Evolutionary conservation across 108 stramenopile species (phyloP).

Genomic region (Pseudonitzschia pungens): DNA sequence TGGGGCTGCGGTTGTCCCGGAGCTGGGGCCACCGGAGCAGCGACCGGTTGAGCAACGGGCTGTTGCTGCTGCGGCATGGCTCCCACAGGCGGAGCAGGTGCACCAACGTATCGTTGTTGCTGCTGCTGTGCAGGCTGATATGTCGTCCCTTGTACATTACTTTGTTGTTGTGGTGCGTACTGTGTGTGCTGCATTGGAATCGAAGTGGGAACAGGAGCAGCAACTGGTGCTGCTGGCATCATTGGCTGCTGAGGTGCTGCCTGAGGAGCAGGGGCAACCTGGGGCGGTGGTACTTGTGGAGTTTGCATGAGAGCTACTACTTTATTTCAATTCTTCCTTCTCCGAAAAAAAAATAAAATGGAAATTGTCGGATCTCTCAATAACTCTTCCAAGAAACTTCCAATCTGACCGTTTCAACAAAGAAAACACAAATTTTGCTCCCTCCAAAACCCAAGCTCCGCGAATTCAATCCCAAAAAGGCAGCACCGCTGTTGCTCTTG

Average conservation of each 20-base stretch:
- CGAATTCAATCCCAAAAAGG: background rate
- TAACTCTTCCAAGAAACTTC: background rate
- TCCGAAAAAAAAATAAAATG: background rate
- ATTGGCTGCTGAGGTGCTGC: conserved; percentile 28
- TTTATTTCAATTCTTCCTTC: conserved; percentile 3
- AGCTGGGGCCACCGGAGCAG: conserved; percentile 30
- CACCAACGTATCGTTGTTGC: conserved; percentile 34
- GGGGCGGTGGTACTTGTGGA: conserved; percentile 38
- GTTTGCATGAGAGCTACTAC: conserved; percentile 16
- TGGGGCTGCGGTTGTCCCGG: conserved; percentile 38
- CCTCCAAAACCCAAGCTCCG: conserved; percentile 3
- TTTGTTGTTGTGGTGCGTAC: conserved; percentile 32
- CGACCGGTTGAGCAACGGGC: conserved; percentile 32
- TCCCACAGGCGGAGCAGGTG: conserved; percentile 17
- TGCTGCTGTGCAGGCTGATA: conserved; percentile 52
- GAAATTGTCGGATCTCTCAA: too few species aligned
- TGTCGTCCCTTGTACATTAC: conserved; percentile 32
- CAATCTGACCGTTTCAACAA: background rate
- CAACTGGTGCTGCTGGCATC: conserved; percentile 30
- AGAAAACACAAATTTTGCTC: background rate
- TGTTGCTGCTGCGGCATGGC: conserved; percentile 41
- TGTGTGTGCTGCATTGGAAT: conserved; percentile 34
- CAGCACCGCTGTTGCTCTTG: background rate
- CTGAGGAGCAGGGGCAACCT: conserved; percentile 11
- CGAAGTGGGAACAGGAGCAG: conserved; percentile 14